Percentiles rank a stretch among this genome's conserved stretches.
phyloP scores from a whole-genome alignment of 106 monocot species.

The Ottelia alismoides region DNA sequence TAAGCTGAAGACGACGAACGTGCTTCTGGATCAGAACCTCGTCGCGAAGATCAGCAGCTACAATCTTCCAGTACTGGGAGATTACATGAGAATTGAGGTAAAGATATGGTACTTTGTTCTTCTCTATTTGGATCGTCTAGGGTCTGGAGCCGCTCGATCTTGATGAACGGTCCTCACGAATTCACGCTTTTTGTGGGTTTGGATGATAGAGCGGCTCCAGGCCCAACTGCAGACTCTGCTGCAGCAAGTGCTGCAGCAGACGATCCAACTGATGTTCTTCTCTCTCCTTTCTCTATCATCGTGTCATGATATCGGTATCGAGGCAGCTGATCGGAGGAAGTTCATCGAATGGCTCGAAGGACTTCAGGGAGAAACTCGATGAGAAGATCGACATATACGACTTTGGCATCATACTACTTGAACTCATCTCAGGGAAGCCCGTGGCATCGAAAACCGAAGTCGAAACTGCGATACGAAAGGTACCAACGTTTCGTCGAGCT shows the following conservation, averaged over 20 bases:
- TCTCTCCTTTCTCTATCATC: no score
- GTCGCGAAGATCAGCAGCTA: constrained; percentile 87
- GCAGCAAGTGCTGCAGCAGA: no score
- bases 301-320: no score
- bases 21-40: constrained; percentile 79
- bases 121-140: no score
- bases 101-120: no score
- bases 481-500: constrained; percentile 19
- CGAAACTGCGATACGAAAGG: constrained; percentile 45
- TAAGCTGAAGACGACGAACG: constrained; percentile 51
- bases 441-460: constrained; percentile 34
- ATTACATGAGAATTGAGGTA: constrained; percentile 46
- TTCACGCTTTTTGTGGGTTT: no score
- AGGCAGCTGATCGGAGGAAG: constrained; percentile 33
- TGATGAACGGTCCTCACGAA: no score
- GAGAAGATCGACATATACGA: constrained; percentile 92
- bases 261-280: no score
- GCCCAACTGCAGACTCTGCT: no score
- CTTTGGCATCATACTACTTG: constrained; percentile 84
- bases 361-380: constrained; percentile 35
- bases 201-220: no score
- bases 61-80: constrained; percentile 58
- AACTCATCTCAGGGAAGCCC: constrained; percentile 63
- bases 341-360: constrained; percentile 38
- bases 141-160: no score